These are phyloP conservation scores for Capronia americana DNA, from an alignment of 2,329 filamentous ascomycete genomes.

Conservation along the genomic window DNA sequence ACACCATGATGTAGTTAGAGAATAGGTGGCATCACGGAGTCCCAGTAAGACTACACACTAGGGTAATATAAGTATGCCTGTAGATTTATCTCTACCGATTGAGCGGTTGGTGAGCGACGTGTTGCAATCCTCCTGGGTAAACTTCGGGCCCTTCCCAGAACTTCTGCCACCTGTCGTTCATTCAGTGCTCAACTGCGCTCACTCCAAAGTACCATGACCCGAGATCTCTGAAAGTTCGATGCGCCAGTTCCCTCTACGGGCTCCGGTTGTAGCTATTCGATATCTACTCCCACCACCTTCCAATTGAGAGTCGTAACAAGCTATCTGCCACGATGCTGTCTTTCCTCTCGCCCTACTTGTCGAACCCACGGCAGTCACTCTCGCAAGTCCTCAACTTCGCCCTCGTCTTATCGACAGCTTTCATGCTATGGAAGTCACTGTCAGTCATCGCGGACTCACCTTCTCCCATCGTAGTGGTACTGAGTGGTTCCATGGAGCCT, in stretches of 20 bases:
- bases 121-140: neutral
- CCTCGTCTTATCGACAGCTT: slow-evolving; percentile 86
- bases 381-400: slow-evolving; percentile 88
- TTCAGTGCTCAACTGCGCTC: neutral
- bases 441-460: slow-evolving; percentile 77
- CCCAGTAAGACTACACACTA: neutral
- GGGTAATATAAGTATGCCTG: neutral
- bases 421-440: slow-evolving; percentile 95
- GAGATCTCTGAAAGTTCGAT: neutral
- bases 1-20: neutral
- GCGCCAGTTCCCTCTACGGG: neutral
- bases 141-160: neutral
- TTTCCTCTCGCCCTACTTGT: slow-evolving; percentile 61
- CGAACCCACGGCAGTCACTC: slow-evolving; percentile 79
- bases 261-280: neutral
- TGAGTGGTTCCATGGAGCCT: slow-evolving; percentile 72
- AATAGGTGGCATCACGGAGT: neutral
- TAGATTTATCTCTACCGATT: neutral
- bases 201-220: neutral
- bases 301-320: neutral
- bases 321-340: slow-evolving; percentile 66
- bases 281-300: neutral
- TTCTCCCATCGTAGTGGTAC: slow-evolving; percentile 70
- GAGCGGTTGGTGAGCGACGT: neutral
- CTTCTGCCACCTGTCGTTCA: slow-evolving; percentile 19